Evolutionary conservation across 169 alveolate genomes (phyloP).

Genomic region (Amoebophrya sp.): DNA sequence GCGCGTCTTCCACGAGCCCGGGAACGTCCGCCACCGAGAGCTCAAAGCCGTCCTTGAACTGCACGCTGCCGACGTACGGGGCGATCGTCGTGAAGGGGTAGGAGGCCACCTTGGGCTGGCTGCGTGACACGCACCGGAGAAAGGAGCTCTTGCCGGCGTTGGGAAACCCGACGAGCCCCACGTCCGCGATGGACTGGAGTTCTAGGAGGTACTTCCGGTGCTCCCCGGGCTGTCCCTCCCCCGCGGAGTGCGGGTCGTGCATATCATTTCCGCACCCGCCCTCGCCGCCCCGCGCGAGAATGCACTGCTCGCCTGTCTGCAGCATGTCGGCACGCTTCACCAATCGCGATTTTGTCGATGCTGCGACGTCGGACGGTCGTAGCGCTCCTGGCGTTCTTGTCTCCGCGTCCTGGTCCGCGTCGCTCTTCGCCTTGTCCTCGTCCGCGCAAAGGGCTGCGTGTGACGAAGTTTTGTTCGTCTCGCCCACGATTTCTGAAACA

Average conservation of each 20-base stretch:
- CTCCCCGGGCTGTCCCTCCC: conserved; percentile 21
- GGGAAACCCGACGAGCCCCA: conserved; percentile 81
- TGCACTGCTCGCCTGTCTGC: not conserved
- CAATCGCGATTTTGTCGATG: too few relatives aligned
- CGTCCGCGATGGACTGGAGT: conserved; percentile 52
- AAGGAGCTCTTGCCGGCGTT: conserved; percentile 66
- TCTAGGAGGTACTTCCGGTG: not conserved
- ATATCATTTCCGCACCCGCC: conserved; percentile 23
- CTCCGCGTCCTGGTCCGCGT: too few relatives aligned
- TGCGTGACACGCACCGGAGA: conserved; percentile 45
- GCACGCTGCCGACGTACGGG: conserved; percentile 63
- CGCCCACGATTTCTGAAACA: not conserved
- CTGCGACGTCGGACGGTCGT: too few relatives aligned
- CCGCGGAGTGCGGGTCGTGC: conserved; percentile 1
- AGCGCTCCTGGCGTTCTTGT: too few relatives aligned
- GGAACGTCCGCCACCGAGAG: conserved; percentile 74
- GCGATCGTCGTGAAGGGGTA: conserved; percentile 74
- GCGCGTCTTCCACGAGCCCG: conserved; percentile 79
- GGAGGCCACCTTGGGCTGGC: conserved; percentile 70
- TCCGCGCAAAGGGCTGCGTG: too few relatives aligned
- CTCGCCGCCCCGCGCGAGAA: conserved; percentile 23
- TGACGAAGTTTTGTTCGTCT: too few relatives aligned
- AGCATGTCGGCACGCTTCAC: not conserved
- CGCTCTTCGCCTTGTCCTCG: too few relatives aligned
- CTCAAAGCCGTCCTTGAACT: conserved; percentile 59